Evolutionary conservation across 768 basidiomycete genomes (phyloP), one percentile per base, ranked within the genome.

Genomic region (Pluteus cervinus): DNA sequence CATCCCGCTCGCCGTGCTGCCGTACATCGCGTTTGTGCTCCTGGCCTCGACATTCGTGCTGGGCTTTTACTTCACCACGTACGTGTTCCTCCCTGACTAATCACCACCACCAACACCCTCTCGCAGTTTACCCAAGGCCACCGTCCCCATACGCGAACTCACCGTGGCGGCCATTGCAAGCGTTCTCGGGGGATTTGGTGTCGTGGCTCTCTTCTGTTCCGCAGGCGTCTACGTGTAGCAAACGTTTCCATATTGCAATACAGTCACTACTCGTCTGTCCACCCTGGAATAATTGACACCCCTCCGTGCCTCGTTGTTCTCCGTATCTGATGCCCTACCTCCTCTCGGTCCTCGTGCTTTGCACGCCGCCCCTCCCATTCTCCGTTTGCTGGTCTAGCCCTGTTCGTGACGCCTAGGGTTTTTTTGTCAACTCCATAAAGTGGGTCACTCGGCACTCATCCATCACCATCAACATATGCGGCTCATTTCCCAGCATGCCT

Each of bases 61-160:
- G 28, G 75, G 84, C 0, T 94, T 94, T 69, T 90, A 92, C 66
- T 89, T 88, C 60, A 82, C 91, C 43, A 94, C 79, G 81, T 86
- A 54, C 43, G 79, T 71, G 4, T 43, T 36, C 29, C 29, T 36
- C 37, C 23, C 33, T 37, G 29, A n/a, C 25, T 9, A 36, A 36
- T 40, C 40, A 36, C 33, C 36, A 32, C 34, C 39, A 15, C 14
- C 36, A 23, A 51, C 26, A 36, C 38, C 4, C 28, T 16, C 40
- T 42, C 42, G 48, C 62, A 93, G 91, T 36, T 75, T 94, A 24
- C 82, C 86, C 46, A 89, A 83, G 68, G 68, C 73, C 51, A 71
- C 69, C 7, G 37, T 73, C 29, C 64, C 86, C 20, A 43, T 76
- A 37, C 74, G 75, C 38, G 91, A 96, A 60, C 54, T 76, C 5